Percentiles rank a stretch among this genome's conserved stretches.
These are phyloP conservation scores for Pseudopyricularia javanii DNA, from an alignment of 2,329 filamentous ascomycete genomes.

Conservation along the genomic window DNA sequence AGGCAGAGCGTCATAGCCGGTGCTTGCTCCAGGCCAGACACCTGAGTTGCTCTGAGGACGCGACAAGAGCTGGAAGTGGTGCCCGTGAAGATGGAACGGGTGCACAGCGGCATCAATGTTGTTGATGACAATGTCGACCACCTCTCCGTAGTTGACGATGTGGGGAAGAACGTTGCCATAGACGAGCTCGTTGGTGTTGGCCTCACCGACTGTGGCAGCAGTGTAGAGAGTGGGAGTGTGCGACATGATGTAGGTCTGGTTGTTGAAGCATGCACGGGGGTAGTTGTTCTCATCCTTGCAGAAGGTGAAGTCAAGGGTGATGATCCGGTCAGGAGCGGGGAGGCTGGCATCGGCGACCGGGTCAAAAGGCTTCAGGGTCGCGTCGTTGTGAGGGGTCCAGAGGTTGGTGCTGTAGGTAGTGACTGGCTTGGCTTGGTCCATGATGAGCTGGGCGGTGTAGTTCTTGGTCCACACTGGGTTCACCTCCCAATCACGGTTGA, in stretches of 20 bases:
- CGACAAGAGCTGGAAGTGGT: conserved; percentile 24
- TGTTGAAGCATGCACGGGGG: conserved; percentile 52
- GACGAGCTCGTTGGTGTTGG: conserved; percentile 26
- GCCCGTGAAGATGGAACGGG: conserved; percentile 45
- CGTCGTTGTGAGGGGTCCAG: conserved; percentile 49
- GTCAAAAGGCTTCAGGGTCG: conserved; percentile 43
- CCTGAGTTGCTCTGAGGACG: conserved; percentile 23
- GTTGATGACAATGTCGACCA: conserved; percentile 38
- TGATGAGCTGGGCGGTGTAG: conserved; percentile 30
- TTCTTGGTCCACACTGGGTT: conserved; percentile 22
- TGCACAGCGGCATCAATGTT: conserved; percentile 14
- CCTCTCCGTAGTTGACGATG: conserved; percentile 23
- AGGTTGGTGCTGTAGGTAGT: conserved; percentile 17
- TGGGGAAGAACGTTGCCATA: conserved; percentile 34
- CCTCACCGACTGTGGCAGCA: conserved; percentile 42
- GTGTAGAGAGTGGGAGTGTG: conserved; percentile 63
- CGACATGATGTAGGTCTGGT: conserved; percentile 53
- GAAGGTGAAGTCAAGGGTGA: conserved; percentile 23
- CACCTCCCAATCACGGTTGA: conserved; percentile 27
- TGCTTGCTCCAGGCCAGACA: conserved; percentile 19
- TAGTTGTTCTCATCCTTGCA: conserved; percentile 48
- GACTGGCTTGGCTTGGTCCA: conserved; percentile 16
- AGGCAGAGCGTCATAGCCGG: conserved; percentile 15
- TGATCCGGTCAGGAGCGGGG: conserved; percentile 4
- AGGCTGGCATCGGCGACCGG: conserved; percentile 6